Evolutionary conservation across 2,329 filamentous ascomycete species (phyloP).

Genomic region (Madurella fahalii): DNA sequence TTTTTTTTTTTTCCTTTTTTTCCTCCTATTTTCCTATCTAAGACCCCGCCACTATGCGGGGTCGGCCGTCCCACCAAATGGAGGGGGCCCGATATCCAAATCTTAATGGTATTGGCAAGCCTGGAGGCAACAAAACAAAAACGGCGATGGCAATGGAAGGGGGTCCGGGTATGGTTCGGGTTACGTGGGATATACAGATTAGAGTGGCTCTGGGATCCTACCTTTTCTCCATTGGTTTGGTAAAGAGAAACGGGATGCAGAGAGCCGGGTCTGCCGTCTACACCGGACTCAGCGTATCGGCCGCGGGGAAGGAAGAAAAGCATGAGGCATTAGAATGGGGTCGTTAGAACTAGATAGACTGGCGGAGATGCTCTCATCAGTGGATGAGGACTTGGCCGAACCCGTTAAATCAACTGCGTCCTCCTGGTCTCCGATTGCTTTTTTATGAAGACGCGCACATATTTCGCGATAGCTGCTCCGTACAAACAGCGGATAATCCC

Average conservation of each 20-base stretch:
- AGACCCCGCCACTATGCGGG: neutral
- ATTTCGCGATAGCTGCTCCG: too few relatives aligned
- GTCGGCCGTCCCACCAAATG: neutral
- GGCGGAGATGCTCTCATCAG: slow-evolving; percentile 14
- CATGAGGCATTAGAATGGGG: neutral
- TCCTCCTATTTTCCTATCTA: neutral
- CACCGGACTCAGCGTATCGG: neutral
- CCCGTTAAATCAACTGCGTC: too few relatives aligned
- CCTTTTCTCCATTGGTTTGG: too few relatives aligned
- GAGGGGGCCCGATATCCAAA: slow-evolving; percentile 7
- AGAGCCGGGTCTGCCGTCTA: too few relatives aligned
- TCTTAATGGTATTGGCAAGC: slow-evolving; percentile 17
- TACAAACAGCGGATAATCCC: too few relatives aligned
- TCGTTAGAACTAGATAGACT: slow-evolving; percentile 26
- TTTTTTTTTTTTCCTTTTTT: slow-evolving; percentile 4
- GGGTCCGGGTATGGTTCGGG: too few relatives aligned
- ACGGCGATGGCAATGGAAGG: neutral
- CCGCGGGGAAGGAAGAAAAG: neutral
- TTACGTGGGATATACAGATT: too few relatives aligned
- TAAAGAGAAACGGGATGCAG: too few relatives aligned
- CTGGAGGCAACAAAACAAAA: neutral
- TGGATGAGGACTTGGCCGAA: slow-evolving; percentile 1
- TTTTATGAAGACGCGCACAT: too few relatives aligned
- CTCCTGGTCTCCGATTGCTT: too few relatives aligned
- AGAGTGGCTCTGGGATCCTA: too few relatives aligned